These are phyloP conservation scores for Ganoderma sinense DNA, from an alignment of 1,284 basidiomycete species.

Conservation along the genomic window DNA sequence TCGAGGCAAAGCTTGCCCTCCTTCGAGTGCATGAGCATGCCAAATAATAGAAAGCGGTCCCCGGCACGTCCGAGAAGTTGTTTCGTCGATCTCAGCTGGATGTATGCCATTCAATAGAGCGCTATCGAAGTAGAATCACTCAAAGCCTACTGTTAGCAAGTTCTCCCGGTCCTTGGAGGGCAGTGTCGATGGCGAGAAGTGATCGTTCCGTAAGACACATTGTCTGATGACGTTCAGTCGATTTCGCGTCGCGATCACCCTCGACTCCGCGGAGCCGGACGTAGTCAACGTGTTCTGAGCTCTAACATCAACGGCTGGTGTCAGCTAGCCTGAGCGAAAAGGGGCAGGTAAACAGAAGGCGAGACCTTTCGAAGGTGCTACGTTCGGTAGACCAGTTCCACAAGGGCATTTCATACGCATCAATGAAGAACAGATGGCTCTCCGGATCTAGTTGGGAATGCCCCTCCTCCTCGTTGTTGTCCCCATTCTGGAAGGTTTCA, in stretches of 20 bases:
- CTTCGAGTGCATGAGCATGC: slow-evolving; percentile 90
- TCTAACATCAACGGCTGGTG: slow-evolving; percentile 39
- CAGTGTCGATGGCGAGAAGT: slow-evolving; percentile 93
- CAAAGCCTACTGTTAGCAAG: slow-evolving; percentile 81
- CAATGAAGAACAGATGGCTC: slow-evolving; percentile 84
- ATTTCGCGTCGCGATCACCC: slow-evolving; percentile 81
- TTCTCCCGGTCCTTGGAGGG: slow-evolving; percentile 86
- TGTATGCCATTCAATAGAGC: slow-evolving; percentile 8
- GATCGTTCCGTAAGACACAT: slow-evolving; percentile 91
- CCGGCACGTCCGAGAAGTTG: slow-evolving; percentile 93
- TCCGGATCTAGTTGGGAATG: slow-evolving; percentile 84
- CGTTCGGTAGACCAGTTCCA: slow-evolving; percentile 90
- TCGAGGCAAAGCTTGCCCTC: slow-evolving; percentile 93
- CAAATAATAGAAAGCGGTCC: slow-evolving; percentile 92
- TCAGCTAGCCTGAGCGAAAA: not conserved
- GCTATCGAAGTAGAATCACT: not conserved
- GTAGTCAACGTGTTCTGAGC: slow-evolving; percentile 62
- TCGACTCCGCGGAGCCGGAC: slow-evolving; percentile 82
- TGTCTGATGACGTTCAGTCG: slow-evolving; percentile 89
- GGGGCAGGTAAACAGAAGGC: slow-evolving; percentile 23
- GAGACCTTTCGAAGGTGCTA: slow-evolving; percentile 84
- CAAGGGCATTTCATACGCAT: slow-evolving; percentile 94
- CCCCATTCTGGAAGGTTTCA: slow-evolving; percentile 80
- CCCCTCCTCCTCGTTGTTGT: slow-evolving; percentile 57
- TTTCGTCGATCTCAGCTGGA: slow-evolving; percentile 92